Conservation (phyloP, 345 rosid species). For the Capsella bursapastoris region DNA sequence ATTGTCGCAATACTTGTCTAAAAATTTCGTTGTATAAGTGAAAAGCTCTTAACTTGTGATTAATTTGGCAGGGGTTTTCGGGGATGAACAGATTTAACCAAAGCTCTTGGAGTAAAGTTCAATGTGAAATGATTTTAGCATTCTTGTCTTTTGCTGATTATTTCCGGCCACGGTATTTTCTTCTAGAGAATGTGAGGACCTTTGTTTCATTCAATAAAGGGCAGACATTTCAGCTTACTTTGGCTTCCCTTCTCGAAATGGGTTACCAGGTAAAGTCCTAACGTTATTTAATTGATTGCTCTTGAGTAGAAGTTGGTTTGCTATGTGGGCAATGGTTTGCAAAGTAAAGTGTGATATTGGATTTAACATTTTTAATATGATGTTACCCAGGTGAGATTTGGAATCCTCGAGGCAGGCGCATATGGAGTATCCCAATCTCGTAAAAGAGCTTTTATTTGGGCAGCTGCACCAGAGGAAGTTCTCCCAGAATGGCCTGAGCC, state of each 20-base stretch:
- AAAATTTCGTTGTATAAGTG: neutral
- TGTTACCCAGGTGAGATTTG: conserved; percentile 78
- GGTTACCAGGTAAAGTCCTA: conserved; percentile 55
- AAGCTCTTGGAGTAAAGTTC: conserved; percentile 82
- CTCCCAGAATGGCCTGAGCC: conserved; percentile 99
- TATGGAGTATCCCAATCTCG: conserved; percentile 90
- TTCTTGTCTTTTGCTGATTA: conserved; percentile 79
- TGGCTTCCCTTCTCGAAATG: conserved; percentile 69
- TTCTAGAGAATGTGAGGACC: conserved; percentile 84
- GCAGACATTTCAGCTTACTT: conserved; percentile 78
- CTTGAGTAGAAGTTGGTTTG: conserved; percentile 5
- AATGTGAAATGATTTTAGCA: conserved; percentile 62
- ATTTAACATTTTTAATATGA: neutral
- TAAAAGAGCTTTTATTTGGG: conserved; percentile 92
- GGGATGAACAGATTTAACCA: conserved; percentile 83
- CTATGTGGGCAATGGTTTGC: neutral
- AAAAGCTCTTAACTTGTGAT: neutral
- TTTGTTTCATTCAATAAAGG: conserved; percentile 85
- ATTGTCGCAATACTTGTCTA: neutral
- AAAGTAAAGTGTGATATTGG: neutral
- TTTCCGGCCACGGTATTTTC: conserved; percentile 87
- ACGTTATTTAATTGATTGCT: neutral
- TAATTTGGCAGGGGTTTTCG: conserved; percentile 78
- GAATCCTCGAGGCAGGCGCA: conserved; percentile 92
- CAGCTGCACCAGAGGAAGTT: conserved; percentile 80